phyloP scores from a whole-genome alignment of 202 grass and related monocot genomes.

The Bolboschoenoplectus hybrid region DNA sequence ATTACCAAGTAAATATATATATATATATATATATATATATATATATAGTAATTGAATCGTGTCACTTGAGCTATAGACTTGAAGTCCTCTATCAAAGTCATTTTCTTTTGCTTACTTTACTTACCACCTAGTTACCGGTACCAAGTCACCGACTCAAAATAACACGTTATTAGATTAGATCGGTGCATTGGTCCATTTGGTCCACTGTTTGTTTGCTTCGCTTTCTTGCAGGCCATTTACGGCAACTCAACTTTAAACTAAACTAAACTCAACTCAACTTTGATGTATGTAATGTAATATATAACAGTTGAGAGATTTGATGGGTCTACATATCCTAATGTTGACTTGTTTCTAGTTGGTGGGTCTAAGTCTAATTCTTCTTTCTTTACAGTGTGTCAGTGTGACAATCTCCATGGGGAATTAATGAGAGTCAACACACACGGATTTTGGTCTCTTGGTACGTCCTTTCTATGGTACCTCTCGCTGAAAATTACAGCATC shows the following conservation, averaged over 20 bases:
- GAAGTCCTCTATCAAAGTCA: background rate
- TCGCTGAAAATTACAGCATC: no score
- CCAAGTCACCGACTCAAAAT: background rate
- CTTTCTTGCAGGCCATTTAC: background rate
- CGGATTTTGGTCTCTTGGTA: no score
- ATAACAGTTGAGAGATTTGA: background rate
- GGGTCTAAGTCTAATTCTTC: slow-evolving; percentile 20
- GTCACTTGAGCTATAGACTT: no score
- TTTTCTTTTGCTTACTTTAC: background rate
- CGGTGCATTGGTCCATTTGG: no score
- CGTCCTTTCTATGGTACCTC: no score
- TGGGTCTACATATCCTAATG: background rate
- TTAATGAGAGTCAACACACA: background rate
- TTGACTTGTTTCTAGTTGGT: background rate
- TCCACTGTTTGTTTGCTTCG: background rate
- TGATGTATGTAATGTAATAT: no score
- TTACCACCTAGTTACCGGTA: background rate
- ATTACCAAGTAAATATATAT: no score
- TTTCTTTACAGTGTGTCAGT: background rate
- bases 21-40: no score
- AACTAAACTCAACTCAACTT: no score
- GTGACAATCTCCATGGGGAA: background rate
- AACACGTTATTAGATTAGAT: slow-evolving; percentile 3
- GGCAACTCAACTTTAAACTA: background rate
- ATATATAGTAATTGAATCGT: no score